phyloP scores from a whole-genome alignment of 2,329 filamentous ascomycete genomes.

The Didymella exigua region DNA sequence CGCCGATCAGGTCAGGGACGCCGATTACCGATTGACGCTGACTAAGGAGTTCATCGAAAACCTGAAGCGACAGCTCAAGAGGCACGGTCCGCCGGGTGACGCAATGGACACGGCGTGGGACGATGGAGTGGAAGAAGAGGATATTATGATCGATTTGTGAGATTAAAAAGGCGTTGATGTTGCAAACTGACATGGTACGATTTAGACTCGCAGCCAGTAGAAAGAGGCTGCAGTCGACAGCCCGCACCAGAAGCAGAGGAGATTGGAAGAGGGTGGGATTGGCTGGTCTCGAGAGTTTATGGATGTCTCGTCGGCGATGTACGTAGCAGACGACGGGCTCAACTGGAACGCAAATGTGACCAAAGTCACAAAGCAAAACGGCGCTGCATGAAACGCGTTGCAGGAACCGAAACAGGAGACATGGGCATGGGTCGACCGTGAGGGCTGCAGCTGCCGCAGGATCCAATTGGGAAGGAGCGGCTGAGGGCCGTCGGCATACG shows the following conservation, averaged over 20 bases:
- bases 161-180: constrained; percentile 17
- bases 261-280: background rate
- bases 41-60: constrained; percentile 65
- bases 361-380: constrained; percentile 34
- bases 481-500: background rate
- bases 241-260: background rate
- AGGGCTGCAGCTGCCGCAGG: background rate
- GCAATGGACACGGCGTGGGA: constrained; percentile 48
- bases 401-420: constrained; percentile 16
- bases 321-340: background rate
- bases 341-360: constrained; percentile 8
- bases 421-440: constrained; percentile 17
- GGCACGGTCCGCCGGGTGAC: constrained; percentile 40
- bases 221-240: background rate
- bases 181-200: background rate
- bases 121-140: constrained; percentile 45
- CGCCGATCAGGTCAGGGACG: constrained; percentile 58
- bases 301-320: background rate
- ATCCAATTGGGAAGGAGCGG: background rate
- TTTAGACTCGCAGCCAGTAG: background rate
- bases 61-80: constrained; percentile 55
- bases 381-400: constrained; percentile 37
- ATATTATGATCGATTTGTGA: constrained; percentile 48
- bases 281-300: background rate
- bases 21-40: constrained; percentile 61